These are phyloP conservation scores for Sugiyamaella chiloensis DNA, from an alignment of 805 yeast species.

Conservation along the genomic window DNA sequence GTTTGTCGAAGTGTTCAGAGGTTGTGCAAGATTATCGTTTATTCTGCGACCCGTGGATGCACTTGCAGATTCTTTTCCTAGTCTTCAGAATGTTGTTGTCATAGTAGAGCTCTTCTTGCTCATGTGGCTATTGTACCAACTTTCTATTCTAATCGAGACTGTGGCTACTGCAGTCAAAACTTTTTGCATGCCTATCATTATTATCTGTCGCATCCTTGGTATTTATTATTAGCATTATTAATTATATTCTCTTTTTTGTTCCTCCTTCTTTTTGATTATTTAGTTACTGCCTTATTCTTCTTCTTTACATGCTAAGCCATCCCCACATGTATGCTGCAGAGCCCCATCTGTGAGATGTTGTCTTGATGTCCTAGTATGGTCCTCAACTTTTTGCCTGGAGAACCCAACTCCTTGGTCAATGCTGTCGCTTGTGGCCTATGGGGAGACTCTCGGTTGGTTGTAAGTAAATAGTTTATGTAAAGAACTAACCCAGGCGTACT, in stretches of 20 bases:
- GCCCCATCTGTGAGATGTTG: too few species aligned
- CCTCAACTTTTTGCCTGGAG: constrained; percentile 69
- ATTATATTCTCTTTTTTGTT: too few species aligned
- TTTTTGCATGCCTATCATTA: constrained; percentile 28
- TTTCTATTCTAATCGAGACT: constrained; percentile 29
- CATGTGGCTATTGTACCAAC: constrained; percentile 31
- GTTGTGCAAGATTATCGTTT: constrained; percentile 24
- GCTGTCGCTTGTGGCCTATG: constrained; percentile 60
- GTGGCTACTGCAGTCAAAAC: constrained; percentile 26
- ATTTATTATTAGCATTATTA: constrained; percentile 13
- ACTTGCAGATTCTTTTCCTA: constrained; percentile 27
- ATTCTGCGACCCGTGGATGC: constrained; percentile 29
- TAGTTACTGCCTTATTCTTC: too few species aligned
- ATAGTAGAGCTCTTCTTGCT: constrained; percentile 26
- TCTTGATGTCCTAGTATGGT: too few species aligned
- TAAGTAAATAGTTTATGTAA: constrained; percentile 20
- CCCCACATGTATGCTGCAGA: too few species aligned
- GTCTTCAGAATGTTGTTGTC: constrained; percentile 24
- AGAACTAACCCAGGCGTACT: constrained; percentile 49
- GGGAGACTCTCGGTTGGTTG: constrained; percentile 59
- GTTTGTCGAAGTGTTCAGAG: constrained; percentile 22
- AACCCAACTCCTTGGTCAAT: constrained; percentile 59
- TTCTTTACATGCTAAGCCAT: too few species aligned
- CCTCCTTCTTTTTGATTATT: too few species aligned
- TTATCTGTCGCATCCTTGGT: constrained; percentile 24